These are phyloP conservation scores for Scheffersomyces stipitis DNA, from an alignment of 805 yeast species.

Conservation along the genomic window DNA sequence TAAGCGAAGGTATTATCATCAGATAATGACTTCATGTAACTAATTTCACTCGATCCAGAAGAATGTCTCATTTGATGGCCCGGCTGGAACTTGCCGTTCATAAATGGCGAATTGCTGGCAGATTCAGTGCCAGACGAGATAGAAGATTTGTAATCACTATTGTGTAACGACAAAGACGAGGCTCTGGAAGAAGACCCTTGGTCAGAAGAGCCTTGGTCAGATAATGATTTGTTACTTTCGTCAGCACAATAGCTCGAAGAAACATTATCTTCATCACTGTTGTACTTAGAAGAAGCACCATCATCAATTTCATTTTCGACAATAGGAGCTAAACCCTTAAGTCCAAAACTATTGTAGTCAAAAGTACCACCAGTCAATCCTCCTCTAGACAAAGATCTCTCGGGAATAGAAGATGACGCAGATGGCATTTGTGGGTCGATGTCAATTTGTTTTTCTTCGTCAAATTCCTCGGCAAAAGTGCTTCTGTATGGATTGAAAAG, in stretches of 20 bases:
- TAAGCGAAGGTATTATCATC: slow-evolving; percentile 4
- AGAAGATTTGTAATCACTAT: slow-evolving; percentile 37
- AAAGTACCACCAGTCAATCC: slow-evolving; percentile 11
- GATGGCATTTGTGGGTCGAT: slow-evolving; percentile 14
- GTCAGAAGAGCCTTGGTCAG: slow-evolving; percentile 16
- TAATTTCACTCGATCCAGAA: slow-evolving; percentile 14
- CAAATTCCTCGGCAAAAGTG: slow-evolving; percentile 15
- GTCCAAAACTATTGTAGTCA: slow-evolving; percentile 24
- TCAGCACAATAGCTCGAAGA: slow-evolving; percentile 16
- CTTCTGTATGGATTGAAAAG: slow-evolving; percentile 7
- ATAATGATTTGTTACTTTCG: slow-evolving; percentile 13
- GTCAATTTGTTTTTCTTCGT: slow-evolving; percentile 8
- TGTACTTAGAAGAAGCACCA: slow-evolving; percentile 31
- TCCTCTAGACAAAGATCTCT: slow-evolving; percentile 1
- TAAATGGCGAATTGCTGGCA: slow-evolving; percentile 15
- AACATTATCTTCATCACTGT: slow-evolving; percentile 19
- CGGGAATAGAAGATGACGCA: slow-evolving; percentile 6
- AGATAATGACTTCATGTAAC: slow-evolving; percentile 18
- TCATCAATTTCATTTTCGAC: slow-evolving; percentile 25
- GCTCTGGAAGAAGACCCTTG: slow-evolving; percentile 25
- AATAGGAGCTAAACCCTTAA: slow-evolving; percentile 39
- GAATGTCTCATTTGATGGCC: slow-evolving; percentile 4
- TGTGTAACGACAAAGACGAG: slow-evolving; percentile 39
- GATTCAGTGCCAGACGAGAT: slow-evolving; percentile 32
- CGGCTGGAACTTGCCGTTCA: slow-evolving; percentile 14